Evolutionary conservation across 2,329 filamentous ascomycete genomes (phyloP), one percentile per base, ranked within the genome.

Genomic region (Colletotrichum kahawae): DNA sequence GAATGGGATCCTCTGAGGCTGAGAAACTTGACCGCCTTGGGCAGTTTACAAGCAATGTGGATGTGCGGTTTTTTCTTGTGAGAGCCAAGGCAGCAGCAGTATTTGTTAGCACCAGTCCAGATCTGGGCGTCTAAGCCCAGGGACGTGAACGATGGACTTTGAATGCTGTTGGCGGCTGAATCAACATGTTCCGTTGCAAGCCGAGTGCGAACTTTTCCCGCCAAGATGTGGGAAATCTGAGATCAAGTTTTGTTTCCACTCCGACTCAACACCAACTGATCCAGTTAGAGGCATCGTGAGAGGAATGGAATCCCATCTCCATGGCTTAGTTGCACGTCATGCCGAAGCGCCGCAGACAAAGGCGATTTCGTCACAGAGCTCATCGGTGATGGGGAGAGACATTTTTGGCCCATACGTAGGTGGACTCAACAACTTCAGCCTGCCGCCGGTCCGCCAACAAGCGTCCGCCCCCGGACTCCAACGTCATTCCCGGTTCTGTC

Each of bases 1-100:
- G 69, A 75, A 75, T 29, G 57, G 57, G 69, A 64, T 60, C 18
- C 36, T 27, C n/a, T 24, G 36, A 31, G 69, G 43, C 69, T 68
- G 29, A 34, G 21, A 16, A 24, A 29, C 57, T 38, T 67, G 38
- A 48, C 56, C 59, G 54, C 10, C 69, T 67, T 34, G 21, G 56
- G 43, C 31, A 67, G 18, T n/a, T 24, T 16, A 59, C 21, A 63
- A 59, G 63, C 33, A 59, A 67, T 59, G 63, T 68, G 43, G 56
- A 57, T 31, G 36, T 57, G 13, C 16, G 12, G 10, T 51, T 13
- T 62, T 51, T 36, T 27, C 24, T 27, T 73, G 33, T 12, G n/a
- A 14, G 21, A 18, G 18, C 51, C 36, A 57, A 27, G 65, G 12
- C 43, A 70, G 12, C 21, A 62, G 67, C 18, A 13, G 69, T 8